Percentiles rank a stretch among this genome's conserved stretches.
Evolutionary conservation across 805 yeast genomes (phyloP).

Genomic region (Blastobotrys mokoenaii): DNA sequence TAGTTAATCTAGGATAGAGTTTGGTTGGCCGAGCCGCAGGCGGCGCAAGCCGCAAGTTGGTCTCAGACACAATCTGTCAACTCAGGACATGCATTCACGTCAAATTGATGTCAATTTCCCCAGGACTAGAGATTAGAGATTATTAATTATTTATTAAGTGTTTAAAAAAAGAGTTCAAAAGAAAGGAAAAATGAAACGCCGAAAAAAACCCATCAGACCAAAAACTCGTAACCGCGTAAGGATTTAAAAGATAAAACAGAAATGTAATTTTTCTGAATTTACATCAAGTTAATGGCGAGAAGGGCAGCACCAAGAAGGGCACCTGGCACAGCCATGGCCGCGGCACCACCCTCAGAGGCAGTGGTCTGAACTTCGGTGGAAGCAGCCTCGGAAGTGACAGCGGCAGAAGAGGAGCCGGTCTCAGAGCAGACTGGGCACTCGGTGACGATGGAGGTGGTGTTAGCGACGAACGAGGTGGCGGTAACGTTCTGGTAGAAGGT

Average conservation of each 20-base stretch:
- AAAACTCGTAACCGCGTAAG: not conserved
- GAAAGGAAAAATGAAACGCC: not conserved
- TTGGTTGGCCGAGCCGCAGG: too few relatives aligned
- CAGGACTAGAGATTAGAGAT: too few relatives aligned
- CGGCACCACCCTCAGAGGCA: slow-evolving; percentile 7
- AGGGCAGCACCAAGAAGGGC: not conserved
- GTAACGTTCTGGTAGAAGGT: slow-evolving; percentile 3
- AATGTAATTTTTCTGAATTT: not conserved
- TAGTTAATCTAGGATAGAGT: too few relatives aligned
- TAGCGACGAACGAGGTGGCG: slow-evolving; percentile 2
- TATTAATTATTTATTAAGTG: too few relatives aligned
- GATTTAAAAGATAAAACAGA: not conserved
- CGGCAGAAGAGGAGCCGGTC: slow-evolving; percentile 3
- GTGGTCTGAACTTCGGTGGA: not conserved
- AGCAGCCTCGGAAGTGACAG: slow-evolving; percentile 1
- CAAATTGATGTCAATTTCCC: too few relatives aligned
- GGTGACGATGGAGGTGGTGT: slow-evolving; percentile 4
- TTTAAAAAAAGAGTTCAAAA: not conserved
- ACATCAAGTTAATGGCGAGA: too few relatives aligned
- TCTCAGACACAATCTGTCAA: too few relatives aligned
- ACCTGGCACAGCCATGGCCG: slow-evolving; percentile 3
- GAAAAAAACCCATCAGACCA: not conserved
- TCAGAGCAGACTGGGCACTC: too few relatives aligned
- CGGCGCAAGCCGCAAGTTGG: too few relatives aligned
- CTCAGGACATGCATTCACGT: too few relatives aligned